Conservation (phyloP, 2,329 filamentous ascomycete species). For the Bipolaris sorokiniana region DNA sequence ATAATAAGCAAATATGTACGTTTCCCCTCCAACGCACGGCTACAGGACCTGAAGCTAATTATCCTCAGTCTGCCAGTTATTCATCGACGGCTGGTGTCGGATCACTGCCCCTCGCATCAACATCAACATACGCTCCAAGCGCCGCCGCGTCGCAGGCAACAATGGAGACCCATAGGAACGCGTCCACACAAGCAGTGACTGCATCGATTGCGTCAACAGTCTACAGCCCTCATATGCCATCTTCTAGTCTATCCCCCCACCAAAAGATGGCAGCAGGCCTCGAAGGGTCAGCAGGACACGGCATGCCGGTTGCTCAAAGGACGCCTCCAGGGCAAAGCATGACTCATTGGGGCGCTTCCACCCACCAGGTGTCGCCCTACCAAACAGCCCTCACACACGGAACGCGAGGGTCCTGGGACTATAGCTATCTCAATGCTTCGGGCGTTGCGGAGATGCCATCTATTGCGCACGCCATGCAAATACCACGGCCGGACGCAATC, state of each 20-base stretch:
- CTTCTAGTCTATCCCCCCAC: conserved; percentile 55
- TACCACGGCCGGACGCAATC: conserved; percentile 42
- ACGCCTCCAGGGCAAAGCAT: conserved; percentile 42
- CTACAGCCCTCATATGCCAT: conserved; percentile 53
- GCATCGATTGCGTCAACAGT: conserved; percentile 53
- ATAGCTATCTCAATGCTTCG: conserved; percentile 41
- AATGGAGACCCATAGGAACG: conserved; percentile 55
- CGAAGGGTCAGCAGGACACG: conserved; percentile 47
- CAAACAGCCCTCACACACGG: conserved; percentile 37
- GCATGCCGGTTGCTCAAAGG: conserved; percentile 43
- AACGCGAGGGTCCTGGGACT: conserved; percentile 47
- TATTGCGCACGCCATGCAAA: conserved; percentile 41
- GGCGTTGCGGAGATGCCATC: conserved; percentile 34
- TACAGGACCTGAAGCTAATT: conserved; percentile 44
- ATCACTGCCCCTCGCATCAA: conserved; percentile 48
- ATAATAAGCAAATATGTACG: conserved; percentile 95
- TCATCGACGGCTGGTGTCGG: conserved; percentile 66
- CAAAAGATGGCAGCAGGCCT: conserved; percentile 50
- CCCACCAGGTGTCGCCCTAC: conserved; percentile 45
- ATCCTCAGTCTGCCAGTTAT: conserved; percentile 67
- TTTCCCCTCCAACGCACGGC: conserved; percentile 27
- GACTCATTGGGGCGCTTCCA: conserved; percentile 43
- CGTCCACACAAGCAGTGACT: conserved; percentile 57
- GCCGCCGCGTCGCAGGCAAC: conserved; percentile 57
- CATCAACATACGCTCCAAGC: conserved; percentile 46